Evolutionary conservation across 768 basidiomycete genomes (phyloP), one percentile per base, ranked within the genome.

Genomic region (Piloderma croceum): DNA sequence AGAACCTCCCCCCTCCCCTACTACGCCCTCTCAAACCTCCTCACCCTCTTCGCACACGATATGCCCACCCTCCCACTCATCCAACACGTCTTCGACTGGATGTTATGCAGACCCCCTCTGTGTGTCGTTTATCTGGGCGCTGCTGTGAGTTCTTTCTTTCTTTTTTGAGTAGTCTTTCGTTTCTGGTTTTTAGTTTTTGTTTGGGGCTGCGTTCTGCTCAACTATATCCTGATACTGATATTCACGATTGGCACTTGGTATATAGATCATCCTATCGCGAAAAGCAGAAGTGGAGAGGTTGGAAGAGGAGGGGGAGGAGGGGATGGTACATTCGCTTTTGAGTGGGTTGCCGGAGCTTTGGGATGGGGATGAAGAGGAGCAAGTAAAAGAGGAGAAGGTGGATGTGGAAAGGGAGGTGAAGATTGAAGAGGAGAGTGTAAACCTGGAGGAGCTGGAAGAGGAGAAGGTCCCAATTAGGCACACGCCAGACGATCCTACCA

Each of bases 21-120:
- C 55, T 89, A 84, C 56, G 88, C 91, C 1, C 74, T 97, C 13
- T 88, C 90, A 4, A 88, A 91, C 62, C 76, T 96, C 23, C 68
- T 97, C 24, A 94, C 91, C 0, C 73, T 94, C 22, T 91, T 97
- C 64, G 81, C 92, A 9, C 92, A 97, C 58, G 91, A 96, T 50
- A 74, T 91, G 42, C 89, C 92, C 6, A 87, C 86, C 2, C 73
- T 94, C n/a, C 75, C 83, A 4, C 79, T 92, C 27, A 85, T 91
- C 20, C 91, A 94, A 56, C 84, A 91, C 47, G 77, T 91, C 34
- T 97, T 94, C 60, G 92, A 97, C 61, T 97, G 81, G 55, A 63
- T 96, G 7, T 64, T 97, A 10, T 77, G 79, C 47, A 73, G 91
- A 24, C 89, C 89, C 19, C 92, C 92, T 7, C 76, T 91, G 21